Evolutionary conservation across 2,329 filamentous ascomycete genomes (phyloP).

Genomic region (Ophiocordyceps camponoti-saundersi): DNA sequence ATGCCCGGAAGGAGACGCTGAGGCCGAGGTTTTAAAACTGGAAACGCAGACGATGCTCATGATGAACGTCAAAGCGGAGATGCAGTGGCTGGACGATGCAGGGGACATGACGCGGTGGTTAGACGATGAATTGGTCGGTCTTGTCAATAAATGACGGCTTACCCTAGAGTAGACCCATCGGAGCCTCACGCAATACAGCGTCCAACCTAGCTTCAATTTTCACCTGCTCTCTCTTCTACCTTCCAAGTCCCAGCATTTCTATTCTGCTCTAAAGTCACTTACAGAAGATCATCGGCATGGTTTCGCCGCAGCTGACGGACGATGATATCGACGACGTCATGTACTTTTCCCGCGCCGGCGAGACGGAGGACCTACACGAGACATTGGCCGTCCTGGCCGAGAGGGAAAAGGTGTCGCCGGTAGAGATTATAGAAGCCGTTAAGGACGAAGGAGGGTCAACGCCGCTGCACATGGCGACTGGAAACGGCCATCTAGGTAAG

Average conservation of each 20-base stretch:
- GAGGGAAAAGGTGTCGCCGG: slow-evolving; percentile 39
- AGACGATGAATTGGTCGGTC: slow-evolving; percentile 10
- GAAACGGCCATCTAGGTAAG: slow-evolving; percentile 71
- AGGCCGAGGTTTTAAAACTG: slow-evolving; percentile 22
- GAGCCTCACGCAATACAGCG: no score
- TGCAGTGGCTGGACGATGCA: slow-evolving; percentile 48
- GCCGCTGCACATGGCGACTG: slow-evolving; percentile 79
- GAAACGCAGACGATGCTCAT: slow-evolving; percentile 61
- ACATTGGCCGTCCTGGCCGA: slow-evolving; percentile 41
- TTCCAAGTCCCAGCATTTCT: background rate
- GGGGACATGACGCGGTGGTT: slow-evolving; percentile 34
- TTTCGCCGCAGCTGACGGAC: slow-evolving; percentile 39
- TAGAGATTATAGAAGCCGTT: slow-evolving; percentile 52
- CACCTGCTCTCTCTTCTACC: background rate
- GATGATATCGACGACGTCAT: slow-evolving; percentile 86
- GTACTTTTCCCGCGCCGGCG: slow-evolving; percentile 68
- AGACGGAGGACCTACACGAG: slow-evolving; percentile 48
- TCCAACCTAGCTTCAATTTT: no score
- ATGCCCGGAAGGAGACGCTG: slow-evolving; percentile 10
- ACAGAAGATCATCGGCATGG: slow-evolving; percentile 17
- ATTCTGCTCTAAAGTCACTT: background rate
- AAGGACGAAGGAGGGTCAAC: slow-evolving; percentile 64
- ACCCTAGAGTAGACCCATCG: background rate
- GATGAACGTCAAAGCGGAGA: slow-evolving; percentile 60
- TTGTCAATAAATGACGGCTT: no score